Percentiles rank a stretch among this genome's conserved stretches.
phyloP scores from a whole-genome alignment of 2,329 filamentous ascomycete genomes.

The Ceratocystis papillata region DNA sequence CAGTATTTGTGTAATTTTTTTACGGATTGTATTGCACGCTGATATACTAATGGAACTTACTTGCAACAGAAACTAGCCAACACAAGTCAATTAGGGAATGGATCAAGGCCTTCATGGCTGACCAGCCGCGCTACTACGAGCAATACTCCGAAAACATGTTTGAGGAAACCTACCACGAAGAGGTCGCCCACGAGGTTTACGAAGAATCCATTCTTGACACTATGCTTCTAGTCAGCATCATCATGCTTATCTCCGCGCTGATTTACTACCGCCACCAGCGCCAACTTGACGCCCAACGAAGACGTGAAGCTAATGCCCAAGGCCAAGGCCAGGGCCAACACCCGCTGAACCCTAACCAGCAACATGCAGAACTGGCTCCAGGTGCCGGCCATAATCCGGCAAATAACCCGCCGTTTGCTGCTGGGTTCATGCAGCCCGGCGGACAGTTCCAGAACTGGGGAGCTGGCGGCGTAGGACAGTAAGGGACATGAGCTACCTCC shows the following conservation, averaged over 20 bases:
- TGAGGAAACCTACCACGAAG: conserved; percentile 46
- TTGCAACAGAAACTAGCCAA: conserved; percentile 49
- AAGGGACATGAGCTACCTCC: not conserved
- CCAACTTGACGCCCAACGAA: conserved; percentile 43
- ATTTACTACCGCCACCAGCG: conserved; percentile 70
- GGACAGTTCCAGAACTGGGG: conserved; percentile 58
- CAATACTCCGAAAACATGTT: conserved; percentile 41
- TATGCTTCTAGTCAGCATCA: conserved; percentile 68
- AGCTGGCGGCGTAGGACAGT: conserved; percentile 48
- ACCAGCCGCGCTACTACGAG: conserved; percentile 54
- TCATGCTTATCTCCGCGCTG: conserved; percentile 61
- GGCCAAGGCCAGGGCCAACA: not conserved
- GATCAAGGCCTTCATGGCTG: conserved; percentile 72
- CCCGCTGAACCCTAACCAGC: conserved; percentile 26
- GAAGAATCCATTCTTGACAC: conserved; percentile 78
- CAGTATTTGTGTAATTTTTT: not conserved
- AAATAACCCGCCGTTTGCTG: conserved; percentile 17
- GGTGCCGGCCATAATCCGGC: conserved; percentile 24
- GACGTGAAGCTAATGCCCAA: conserved; percentile 1
- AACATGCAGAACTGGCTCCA: conserved; percentile 25
- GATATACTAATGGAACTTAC: too few species aligned
- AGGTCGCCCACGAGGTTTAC: conserved; percentile 51
- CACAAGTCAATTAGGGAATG: conserved; percentile 74
- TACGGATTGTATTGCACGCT: not conserved
- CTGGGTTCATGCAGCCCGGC: conserved; percentile 43